Evolutionary conservation across 23 red algal species (phyloP).

Genomic region (Cyanidium caldarium): DNA sequence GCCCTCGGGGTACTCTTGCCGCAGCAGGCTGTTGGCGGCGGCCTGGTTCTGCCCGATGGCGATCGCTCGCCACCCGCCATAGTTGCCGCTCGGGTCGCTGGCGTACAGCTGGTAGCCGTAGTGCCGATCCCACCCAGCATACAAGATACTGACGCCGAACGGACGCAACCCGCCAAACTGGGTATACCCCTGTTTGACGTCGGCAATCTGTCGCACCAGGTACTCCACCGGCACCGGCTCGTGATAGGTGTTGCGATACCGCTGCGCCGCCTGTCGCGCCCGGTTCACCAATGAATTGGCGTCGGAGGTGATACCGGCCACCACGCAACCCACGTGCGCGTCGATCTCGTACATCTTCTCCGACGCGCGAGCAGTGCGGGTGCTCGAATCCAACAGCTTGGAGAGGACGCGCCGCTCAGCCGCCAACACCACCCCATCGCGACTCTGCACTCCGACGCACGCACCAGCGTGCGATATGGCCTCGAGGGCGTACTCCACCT

Average conservation of each 20-base stretch:
- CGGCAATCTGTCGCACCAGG: conserved; percentile 77
- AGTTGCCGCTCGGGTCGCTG: conserved; percentile 96
- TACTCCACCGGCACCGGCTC: conserved; percentile 94
- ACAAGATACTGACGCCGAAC: conserved; percentile 87
- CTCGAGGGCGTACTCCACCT: conserved; percentile 99
- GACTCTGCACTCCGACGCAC: conserved; percentile 60
- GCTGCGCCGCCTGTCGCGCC: conserved; percentile 72
- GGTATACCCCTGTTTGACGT: conserved; percentile 95
- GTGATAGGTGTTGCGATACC: conserved; percentile 83
- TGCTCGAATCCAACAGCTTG: conserved; percentile 63
- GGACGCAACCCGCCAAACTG: conserved; percentile 95
- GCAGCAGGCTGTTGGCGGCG: conserved; percentile 84
- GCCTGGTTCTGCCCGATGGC: conserved; percentile 73
- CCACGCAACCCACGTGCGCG: conserved; percentile 77
- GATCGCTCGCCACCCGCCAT: conserved; percentile 92
- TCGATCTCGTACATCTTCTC: conserved; percentile 99
- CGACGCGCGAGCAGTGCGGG: conserved; percentile 13
- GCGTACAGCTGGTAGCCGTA: conserved; percentile 85
- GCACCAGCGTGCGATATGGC: conserved; percentile 96
- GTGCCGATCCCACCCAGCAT: conserved; percentile 98
- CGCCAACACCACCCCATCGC: conserved; percentile 81
- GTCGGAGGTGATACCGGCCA: conserved; percentile 91
- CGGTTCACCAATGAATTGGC: conserved; percentile 91
- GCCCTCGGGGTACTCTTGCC: conserved; percentile 76
- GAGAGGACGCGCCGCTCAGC: conserved; percentile 90